Conservation (phyloP, 1,284 basidiomycete genomes). For the Tausonia pullulans region DNA sequence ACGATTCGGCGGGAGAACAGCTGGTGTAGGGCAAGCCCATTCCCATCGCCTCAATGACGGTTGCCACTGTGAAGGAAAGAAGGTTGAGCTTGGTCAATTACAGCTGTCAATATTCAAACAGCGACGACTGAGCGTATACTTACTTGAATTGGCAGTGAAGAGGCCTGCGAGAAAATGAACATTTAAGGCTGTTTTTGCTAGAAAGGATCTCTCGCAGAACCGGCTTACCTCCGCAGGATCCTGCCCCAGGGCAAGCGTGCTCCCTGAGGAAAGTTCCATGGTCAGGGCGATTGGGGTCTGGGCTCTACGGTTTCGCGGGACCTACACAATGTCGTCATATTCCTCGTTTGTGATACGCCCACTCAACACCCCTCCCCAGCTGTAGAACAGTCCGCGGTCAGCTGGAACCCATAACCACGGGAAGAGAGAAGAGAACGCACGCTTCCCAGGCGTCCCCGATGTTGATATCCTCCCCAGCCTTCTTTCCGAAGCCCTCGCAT, state of each 20-base stretch:
- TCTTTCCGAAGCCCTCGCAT: conserved; percentile 63
- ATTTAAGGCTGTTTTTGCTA: conserved; percentile 41
- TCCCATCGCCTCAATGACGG: conserved; percentile 71
- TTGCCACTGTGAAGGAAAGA: conserved; percentile 25
- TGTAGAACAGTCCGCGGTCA: conserved; percentile 32
- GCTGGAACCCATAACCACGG: no score
- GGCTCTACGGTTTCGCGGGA: not conserved
- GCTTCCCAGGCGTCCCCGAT: conserved; percentile 45
- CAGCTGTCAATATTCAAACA: no score
- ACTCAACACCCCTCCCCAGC: conserved; percentile 49
- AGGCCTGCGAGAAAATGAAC: not conserved
- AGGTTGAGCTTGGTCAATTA: no score
- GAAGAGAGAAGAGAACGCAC: no score
- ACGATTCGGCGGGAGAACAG: conserved; percentile 36
- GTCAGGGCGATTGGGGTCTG: no score
- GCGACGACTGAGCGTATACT: not conserved
- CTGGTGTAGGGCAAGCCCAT: conserved; percentile 79
- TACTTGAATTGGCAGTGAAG: conserved; percentile 55
- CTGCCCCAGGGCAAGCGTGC: conserved; percentile 68
- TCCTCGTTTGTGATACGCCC: conserved; percentile 66
- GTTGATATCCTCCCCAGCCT: conserved; percentile 67
- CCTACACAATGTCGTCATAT: conserved; percentile 58
- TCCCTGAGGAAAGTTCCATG: conserved; percentile 25
- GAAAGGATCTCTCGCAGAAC: no score
- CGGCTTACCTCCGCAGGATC: conserved; percentile 57